phyloP scores from a whole-genome alignment of 1,284 basidiomycete species.

The Mycena sp. region DNA sequence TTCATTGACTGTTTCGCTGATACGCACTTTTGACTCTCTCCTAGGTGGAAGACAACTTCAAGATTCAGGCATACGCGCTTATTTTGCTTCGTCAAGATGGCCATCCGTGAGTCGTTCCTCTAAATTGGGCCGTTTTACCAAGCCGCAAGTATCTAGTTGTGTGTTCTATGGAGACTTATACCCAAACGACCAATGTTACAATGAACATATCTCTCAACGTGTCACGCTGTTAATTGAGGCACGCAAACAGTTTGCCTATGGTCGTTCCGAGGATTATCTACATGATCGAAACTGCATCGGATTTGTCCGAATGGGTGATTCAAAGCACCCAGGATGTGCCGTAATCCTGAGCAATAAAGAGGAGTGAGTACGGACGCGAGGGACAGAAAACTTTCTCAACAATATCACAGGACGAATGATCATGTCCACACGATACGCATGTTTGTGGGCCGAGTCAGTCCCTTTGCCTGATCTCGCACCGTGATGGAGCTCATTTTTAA shows the following conservation, averaged over 20 bases:
- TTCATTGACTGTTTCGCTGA: conserved; percentile 7
- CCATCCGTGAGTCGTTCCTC: conserved; percentile 75
- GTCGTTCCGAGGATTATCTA: conserved; percentile 67
- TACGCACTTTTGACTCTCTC: conserved; percentile 10
- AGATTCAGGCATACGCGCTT: conserved; percentile 85
- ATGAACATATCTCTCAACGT: conserved; percentile 57
- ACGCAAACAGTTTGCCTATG: conserved; percentile 74
- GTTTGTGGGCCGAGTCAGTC: conserved; percentile 68
- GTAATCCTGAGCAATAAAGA: conserved; percentile 75
- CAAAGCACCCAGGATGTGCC: conserved; percentile 62
- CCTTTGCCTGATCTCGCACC: conserved; percentile 49
- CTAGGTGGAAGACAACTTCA: conserved; percentile 75
- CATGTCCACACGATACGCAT: conserved; percentile 61
- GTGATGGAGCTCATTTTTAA: conserved; percentile 2
- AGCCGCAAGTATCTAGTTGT: conserved; percentile 61
- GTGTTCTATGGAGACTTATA: conserved; percentile 94
- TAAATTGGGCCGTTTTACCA: conserved; percentile 18
- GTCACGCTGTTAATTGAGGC: conserved; percentile 64
- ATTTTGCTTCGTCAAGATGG: conserved; percentile 87
- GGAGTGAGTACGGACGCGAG: conserved; percentile 38
- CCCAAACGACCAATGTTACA: conserved; percentile 72
- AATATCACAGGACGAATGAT: conserved; percentile 43
- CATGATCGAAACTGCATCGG: conserved; percentile 70
- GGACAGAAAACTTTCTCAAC: not conserved
- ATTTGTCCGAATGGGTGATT: conserved; percentile 73